Evolutionary conservation across 768 basidiomycete genomes (phyloP).

Genomic region (Mycena epipterygia): DNA sequence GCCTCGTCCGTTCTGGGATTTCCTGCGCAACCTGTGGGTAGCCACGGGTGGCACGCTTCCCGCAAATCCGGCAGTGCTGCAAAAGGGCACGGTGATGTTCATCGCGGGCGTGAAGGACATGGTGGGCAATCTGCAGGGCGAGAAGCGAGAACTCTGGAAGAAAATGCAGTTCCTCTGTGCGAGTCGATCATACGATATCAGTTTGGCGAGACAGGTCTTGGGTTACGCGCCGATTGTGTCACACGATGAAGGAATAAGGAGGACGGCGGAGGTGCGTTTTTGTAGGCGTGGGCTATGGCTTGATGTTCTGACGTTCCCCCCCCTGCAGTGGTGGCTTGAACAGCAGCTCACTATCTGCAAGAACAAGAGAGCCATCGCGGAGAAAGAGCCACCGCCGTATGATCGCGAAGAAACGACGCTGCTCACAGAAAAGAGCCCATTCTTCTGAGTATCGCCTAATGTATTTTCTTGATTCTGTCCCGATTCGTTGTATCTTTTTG

Average conservation of each 20-base stretch:
- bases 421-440: conserved; percentile 15
- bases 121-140: conserved; percentile 51
- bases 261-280: conserved; percentile 41
- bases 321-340: conserved; percentile 24
- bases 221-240: conserved; percentile 66
- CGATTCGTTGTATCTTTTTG: too few species aligned
- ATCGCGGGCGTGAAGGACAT: conserved; percentile 55
- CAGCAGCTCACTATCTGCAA: conserved; percentile 1
- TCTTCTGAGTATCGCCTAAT: conserved; percentile 10
- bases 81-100: conserved; percentile 48
- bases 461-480: too few species aligned
- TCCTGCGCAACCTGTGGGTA: conserved; percentile 55
- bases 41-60: conserved; percentile 13
- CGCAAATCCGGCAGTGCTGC: neutral
- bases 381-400: conserved; percentile 4
- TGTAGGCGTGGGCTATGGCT: too few species aligned
- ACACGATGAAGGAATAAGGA: conserved; percentile 61
- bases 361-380: neutral
- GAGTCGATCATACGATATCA: conserved; percentile 63
- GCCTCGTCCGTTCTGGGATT: conserved; percentile 67
- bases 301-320: neutral
- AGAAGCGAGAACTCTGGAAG: conserved; percentile 56
- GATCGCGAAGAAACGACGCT: neutral
- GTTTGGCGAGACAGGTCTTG: conserved; percentile 60
- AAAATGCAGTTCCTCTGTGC: conserved; percentile 56